Percentiles rank a stretch among this genome's conserved stretches.
Evolutionary conservation across 2,329 filamentous ascomycete species (phyloP).

Genomic region (Hymenoscyphus linearis): DNA sequence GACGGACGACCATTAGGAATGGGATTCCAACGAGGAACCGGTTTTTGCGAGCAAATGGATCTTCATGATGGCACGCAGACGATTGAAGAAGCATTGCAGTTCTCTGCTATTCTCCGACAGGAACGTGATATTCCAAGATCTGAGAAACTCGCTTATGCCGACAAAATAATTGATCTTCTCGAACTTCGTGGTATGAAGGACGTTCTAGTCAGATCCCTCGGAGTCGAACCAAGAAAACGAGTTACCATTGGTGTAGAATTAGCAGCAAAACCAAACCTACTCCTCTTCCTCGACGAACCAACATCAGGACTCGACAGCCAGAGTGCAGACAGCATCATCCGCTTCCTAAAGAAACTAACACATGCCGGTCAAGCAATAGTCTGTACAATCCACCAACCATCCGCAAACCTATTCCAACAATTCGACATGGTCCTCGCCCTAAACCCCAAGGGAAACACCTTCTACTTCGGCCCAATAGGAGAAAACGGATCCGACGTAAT

Average conservation of each 20-base stretch:
- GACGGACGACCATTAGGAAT: slow-evolving; percentile 56
- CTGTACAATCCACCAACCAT: slow-evolving; percentile 71
- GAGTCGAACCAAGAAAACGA: slow-evolving; percentile 52
- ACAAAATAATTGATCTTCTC: slow-evolving; percentile 60
- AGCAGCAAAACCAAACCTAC: slow-evolving; percentile 61
- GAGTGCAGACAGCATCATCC: slow-evolving; percentile 61
- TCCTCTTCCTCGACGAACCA: slow-evolving; percentile 69
- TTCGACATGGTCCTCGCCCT: slow-evolving; percentile 70
- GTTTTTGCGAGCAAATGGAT: slow-evolving; percentile 69
- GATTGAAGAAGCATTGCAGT: slow-evolving; percentile 63
- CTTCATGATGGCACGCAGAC: slow-evolving; percentile 64
- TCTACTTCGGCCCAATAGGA: slow-evolving; percentile 70
- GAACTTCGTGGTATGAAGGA: slow-evolving; percentile 63
- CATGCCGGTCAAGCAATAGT: slow-evolving; percentile 65
- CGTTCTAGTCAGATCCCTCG: slow-evolving; percentile 47
- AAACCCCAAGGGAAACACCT: slow-evolving; percentile 60
- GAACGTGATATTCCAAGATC: slow-evolving; percentile 45
- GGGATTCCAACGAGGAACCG: slow-evolving; percentile 64
- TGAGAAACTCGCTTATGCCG: slow-evolving; percentile 62
- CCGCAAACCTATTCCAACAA: slow-evolving; percentile 62
- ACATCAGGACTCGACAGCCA: slow-evolving; percentile 67
- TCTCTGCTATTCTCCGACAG: slow-evolving; percentile 62
- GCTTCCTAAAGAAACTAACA: slow-evolving; percentile 63
- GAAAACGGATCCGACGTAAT: slow-evolving; percentile 59
- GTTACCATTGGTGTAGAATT: slow-evolving; percentile 71